A percentile compares a stretch with the other conserved stretches of the same genome.
Evolutionary conservation across 768 basidiomycete species (phyloP).

Genomic region (Omphalotus guepiniiformis): DNA sequence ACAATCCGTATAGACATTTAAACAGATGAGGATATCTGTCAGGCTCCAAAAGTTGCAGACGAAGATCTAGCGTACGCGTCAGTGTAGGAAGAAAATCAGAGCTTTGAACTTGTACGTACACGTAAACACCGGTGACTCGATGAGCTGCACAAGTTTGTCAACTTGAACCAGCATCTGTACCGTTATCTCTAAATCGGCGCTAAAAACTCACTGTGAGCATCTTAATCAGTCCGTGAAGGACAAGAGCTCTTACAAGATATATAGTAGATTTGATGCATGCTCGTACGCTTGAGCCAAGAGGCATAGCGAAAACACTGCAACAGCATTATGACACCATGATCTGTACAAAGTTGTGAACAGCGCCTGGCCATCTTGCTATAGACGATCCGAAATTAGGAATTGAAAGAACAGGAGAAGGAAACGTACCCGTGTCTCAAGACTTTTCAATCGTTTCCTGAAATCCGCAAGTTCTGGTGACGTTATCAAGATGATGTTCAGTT

Average conservation of each 20-base stretch:
- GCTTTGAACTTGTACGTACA: slow-evolving; percentile 45
- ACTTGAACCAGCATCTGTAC: slow-evolving; percentile 93
- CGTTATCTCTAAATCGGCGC: slow-evolving; percentile 95
- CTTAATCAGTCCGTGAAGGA: neutral
- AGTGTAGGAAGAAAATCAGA: neutral
- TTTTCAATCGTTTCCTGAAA: slow-evolving; percentile 89
- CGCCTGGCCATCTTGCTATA: slow-evolving; percentile 91
- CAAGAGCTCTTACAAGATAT: slow-evolving; percentile 73
- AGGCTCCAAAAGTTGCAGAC: slow-evolving; percentile 93
- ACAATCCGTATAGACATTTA: slow-evolving; percentile 94
- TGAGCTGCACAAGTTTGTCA: slow-evolving; percentile 95
- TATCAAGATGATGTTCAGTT: slow-evolving; percentile 93
- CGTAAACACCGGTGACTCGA: slow-evolving; percentile 98
- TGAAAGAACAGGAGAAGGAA: neutral
- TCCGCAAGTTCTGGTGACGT: slow-evolving; percentile 96
- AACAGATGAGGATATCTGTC: slow-evolving; percentile 95
- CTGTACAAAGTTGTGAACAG: slow-evolving; percentile 91
- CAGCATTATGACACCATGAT: slow-evolving; percentile 99
- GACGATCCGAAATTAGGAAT: neutral
- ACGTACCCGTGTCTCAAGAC: slow-evolving; percentile 84
- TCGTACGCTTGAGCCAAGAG: slow-evolving; percentile 97
- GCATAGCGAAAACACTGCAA: slow-evolving; percentile 94
- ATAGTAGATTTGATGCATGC: slow-evolving; percentile 92
- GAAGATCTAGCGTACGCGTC: slow-evolving; percentile 49
- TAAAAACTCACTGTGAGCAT: slow-evolving; percentile 23